A percentile compares a stretch with the other conserved stretches of the same genome.
Conservation (phyloP, 768 basidiomycete genomes). For the Kwoniella sp. region DNA sequence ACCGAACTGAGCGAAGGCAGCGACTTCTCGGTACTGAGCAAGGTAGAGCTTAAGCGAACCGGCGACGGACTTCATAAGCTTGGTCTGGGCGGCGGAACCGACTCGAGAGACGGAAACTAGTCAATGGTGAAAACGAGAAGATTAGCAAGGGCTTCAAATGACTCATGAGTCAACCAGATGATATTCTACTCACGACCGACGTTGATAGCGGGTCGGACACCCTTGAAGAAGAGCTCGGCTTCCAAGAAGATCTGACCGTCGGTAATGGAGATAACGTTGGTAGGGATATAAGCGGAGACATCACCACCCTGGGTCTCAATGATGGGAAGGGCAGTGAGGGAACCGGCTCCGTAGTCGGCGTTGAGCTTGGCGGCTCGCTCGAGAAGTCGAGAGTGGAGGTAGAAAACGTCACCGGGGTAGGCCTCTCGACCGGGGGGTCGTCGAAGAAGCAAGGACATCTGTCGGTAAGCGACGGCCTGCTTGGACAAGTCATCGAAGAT, state of each 20-base stretch:
- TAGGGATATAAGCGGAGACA: conserved; percentile 98
- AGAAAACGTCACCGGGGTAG: conserved; percentile 95
- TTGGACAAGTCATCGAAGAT: conserved; percentile 99
- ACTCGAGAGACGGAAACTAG: conserved; percentile 94
- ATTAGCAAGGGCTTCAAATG: conserved; percentile 3
- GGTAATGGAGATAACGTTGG: conserved; percentile 96
- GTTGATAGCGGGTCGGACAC: conserved; percentile 99
- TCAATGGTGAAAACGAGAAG: neutral
- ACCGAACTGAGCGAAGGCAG: conserved; percentile 85
- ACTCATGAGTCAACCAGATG: too few relatives aligned
- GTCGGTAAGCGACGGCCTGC: conserved; percentile 99
- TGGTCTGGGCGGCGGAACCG: conserved; percentile 99
- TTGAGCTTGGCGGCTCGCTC: conserved; percentile 99
- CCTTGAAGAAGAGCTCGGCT: conserved; percentile 99
- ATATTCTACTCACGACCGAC: conserved; percentile 69
- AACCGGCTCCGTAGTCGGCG: conserved; percentile 98
- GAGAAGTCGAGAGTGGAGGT: conserved; percentile 99
- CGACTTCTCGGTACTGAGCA: conserved; percentile 99
- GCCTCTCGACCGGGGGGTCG: conserved; percentile 99
- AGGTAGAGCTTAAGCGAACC: conserved; percentile 99
- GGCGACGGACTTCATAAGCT: conserved; percentile 99
- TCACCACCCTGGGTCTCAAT: conserved; percentile 99
- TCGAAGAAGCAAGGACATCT: conserved; percentile 99
- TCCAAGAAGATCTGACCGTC: conserved; percentile 99
- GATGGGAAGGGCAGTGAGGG: conserved; percentile 96